Base-by-base conservation (phyloP, 208 protist species). In the Trypanosoma cruzi region DNA sequence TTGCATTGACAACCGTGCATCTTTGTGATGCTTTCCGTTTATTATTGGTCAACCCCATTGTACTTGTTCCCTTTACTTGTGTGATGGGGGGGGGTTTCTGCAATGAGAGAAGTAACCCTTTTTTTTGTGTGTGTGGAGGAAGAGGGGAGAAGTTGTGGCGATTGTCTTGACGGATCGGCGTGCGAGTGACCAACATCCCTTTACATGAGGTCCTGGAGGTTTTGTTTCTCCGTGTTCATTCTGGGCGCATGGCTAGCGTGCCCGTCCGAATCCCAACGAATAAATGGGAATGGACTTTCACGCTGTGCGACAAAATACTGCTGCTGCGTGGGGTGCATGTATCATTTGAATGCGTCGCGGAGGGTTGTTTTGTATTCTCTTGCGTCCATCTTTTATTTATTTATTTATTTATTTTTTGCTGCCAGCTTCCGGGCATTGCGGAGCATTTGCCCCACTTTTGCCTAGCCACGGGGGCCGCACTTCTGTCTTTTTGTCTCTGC, bases 21-120 rank as follows among this genome's bases (percentile, higher is more conserved):
- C n/a, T n/a, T n/a, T n/a, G n/a, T n/a, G n/a, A n/a, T n/a, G n/a
- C n/a, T n/a, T n/a, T n/a, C n/a, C n/a, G n/a, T n/a, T n/a, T n/a
- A n/a, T n/a, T n/a, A n/a, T n/a, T n/a, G n/a, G n/a, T n/a, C n/a
- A n/a, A n/a, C n/a, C n/a, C n/a, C n/a, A n/a, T n/a, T n/a, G n/a
- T n/a, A n/a, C n/a, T n/a, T n/a, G 2, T n/a, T 63, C 20, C 22
- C 24, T 63, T 7, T 63, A n/a, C n/a, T n/a, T n/a, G n/a, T n/a
- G n/a, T n/a, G n/a, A 24, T 64, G 59, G 52, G 37, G 36, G 20
- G 44, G 20, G 49, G 40, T n/a, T n/a, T n/a, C n/a, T n/a, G n/a
- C n/a, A n/a, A n/a, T n/a, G n/a, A n/a, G n/a, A n/a, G n/a, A n/a
- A n/a, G n/a, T n/a, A n/a, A n/a, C n/a, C n/a, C n/a, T n/a, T n/a